These are phyloP conservation scores for Dendrostoma leiphaemia DNA, from an alignment of 2,329 filamentous ascomycete genomes.

Conservation along the genomic window DNA sequence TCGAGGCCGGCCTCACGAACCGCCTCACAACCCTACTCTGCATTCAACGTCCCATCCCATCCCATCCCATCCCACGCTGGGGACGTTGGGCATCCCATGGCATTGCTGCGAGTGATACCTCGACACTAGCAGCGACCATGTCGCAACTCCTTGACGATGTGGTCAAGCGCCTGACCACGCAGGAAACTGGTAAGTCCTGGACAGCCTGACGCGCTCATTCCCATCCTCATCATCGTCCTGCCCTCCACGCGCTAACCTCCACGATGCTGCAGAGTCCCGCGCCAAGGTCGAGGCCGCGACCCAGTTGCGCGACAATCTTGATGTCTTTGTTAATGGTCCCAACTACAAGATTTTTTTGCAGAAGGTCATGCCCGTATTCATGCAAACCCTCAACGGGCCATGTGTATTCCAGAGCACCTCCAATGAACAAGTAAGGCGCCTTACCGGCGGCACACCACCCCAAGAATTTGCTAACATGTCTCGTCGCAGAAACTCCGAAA, in stretches of 20 bases:
- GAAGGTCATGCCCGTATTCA: conserved; percentile 86
- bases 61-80: no score
- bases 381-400: conserved; percentile 78
- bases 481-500: conserved; percentile 75
- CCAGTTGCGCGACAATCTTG: conserved; percentile 86
- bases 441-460: not conserved
- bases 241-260: conserved; percentile 17
- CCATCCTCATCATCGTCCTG: no score
- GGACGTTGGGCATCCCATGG: conserved; percentile 14
- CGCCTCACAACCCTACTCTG: no score
- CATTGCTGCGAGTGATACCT: conserved; percentile 5
- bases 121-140: conserved; percentile 52
- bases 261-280: conserved; percentile 64
- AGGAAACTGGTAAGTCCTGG: conserved; percentile 50
- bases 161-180: conserved; percentile 56
- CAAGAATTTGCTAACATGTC: conserved; percentile 21
- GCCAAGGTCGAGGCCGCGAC: conserved; percentile 78
- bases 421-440: conserved; percentile 71
- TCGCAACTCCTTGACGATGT: conserved; percentile 63
- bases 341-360: conserved; percentile 80
- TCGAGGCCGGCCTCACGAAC: no score
- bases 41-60: no score
- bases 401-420: conserved; percentile 91
- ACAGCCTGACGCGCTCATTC: not conserved
- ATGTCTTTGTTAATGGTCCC: conserved; percentile 76